phyloP scores from a whole-genome alignment of 2,329 filamentous ascomycete species.

The Aplosporella prunicola region DNA sequence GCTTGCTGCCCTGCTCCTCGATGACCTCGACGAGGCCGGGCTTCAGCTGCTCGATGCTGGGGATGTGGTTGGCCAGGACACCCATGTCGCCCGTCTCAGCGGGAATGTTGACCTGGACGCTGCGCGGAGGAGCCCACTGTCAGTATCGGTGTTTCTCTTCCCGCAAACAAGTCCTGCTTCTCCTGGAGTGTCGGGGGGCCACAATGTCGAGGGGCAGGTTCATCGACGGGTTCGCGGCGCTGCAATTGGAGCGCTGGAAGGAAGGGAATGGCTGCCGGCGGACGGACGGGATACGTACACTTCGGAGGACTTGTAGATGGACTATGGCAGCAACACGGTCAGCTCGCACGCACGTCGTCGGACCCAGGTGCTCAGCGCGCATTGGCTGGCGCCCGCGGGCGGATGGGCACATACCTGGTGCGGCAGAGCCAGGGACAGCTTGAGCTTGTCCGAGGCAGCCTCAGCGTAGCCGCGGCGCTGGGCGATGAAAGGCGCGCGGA shows the following conservation, averaged over 20 bases:
- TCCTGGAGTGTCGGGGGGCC: not conserved
- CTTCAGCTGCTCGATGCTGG: slow-evolving; percentile 97
- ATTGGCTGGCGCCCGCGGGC: slow-evolving; percentile 22
- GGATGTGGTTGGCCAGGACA: slow-evolving; percentile 97
- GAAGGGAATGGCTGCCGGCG: slow-evolving; percentile 17
- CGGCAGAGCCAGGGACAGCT: slow-evolving; percentile 93
- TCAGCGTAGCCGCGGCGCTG: slow-evolving; percentile 81
- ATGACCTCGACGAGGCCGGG: slow-evolving; percentile 91
- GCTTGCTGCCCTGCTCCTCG: slow-evolving; percentile 85
- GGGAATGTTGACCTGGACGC: slow-evolving; percentile 97
- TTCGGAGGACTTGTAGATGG: slow-evolving; percentile 61
- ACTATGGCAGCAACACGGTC: too few species aligned
- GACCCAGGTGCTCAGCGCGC: too few species aligned
- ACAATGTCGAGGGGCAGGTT: too few species aligned
- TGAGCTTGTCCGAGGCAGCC: slow-evolving; percentile 58
- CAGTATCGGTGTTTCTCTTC: too few species aligned
- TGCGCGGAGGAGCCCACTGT: too few species aligned
- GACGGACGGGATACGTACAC: slow-evolving; percentile 47
- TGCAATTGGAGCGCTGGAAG: too few species aligned
- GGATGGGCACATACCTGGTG: slow-evolving; percentile 66
- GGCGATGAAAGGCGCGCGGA: slow-evolving; percentile 57
- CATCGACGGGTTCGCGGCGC: not conserved
- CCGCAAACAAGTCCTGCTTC: slow-evolving; percentile 27
- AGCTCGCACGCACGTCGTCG: too few species aligned
- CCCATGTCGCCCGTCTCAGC: slow-evolving; percentile 99